These are phyloP conservation scores for Aspergillus clavatus DNA, from an alignment of 2,329 filamentous ascomycete species.

Conservation along the genomic window DNA sequence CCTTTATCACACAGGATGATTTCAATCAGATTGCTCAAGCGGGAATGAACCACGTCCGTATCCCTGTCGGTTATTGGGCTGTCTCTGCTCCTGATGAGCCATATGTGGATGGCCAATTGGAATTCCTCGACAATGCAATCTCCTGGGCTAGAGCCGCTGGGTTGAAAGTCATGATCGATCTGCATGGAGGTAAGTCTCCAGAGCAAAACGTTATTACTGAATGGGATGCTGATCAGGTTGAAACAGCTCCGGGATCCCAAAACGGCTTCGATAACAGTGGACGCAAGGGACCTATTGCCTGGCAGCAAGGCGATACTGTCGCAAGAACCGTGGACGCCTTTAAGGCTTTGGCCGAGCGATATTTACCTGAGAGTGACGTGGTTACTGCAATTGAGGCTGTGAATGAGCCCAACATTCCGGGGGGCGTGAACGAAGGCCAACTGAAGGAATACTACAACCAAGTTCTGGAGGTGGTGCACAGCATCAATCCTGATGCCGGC, in stretches of 20 bases:
- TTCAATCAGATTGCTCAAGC: slow-evolving; percentile 52
- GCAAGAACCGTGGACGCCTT: slow-evolving; percentile 49
- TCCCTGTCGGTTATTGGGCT: slow-evolving; percentile 65
- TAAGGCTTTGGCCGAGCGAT: slow-evolving; percentile 54
- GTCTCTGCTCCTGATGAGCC: slow-evolving; percentile 53
- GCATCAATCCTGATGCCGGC: slow-evolving; percentile 42
- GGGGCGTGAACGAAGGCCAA: slow-evolving; percentile 39
- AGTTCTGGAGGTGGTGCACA: slow-evolving; percentile 45
- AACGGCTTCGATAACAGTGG: slow-evolving; percentile 67
- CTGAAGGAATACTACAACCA: slow-evolving; percentile 54
- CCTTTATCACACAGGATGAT: slow-evolving; percentile 53
- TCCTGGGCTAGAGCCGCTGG: slow-evolving; percentile 55
- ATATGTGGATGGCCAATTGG: slow-evolving; percentile 59
- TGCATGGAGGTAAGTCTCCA: slow-evolving; percentile 57
- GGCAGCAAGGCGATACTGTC: slow-evolving; percentile 36
- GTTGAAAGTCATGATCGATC: slow-evolving; percentile 62
- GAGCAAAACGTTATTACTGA: neutral
- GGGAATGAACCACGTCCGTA: slow-evolving; percentile 60
- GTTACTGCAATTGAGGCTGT: slow-evolving; percentile 49
- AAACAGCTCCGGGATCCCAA: slow-evolving; percentile 54
- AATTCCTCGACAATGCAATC: slow-evolving; percentile 54
- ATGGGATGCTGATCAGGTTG: slow-evolving; percentile 3
- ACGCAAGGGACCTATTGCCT: slow-evolving; percentile 36
- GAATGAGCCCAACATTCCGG: slow-evolving; percentile 40
- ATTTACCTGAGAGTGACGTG: slow-evolving; percentile 52